Evolutionary conservation across 768 basidiomycete genomes (phyloP).

Genomic region (Phlebiopsis flavidoalba): DNA sequence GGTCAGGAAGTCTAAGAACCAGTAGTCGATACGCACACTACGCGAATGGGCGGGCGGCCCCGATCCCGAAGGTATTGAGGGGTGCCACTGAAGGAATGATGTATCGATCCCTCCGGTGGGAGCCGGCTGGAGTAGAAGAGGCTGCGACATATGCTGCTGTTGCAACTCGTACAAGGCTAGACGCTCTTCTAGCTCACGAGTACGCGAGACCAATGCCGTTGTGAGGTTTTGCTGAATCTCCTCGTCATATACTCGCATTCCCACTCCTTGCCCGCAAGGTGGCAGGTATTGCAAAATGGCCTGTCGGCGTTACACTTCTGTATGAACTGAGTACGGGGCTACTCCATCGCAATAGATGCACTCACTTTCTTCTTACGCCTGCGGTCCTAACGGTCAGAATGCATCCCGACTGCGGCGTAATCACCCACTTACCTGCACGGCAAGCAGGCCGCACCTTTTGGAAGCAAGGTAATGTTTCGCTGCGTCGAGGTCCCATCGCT

Average conservation of each 20-base stretch:
- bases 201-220: constrained; percentile 16
- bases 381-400: not conserved
- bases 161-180: constrained; percentile 15
- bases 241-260: constrained; percentile 24
- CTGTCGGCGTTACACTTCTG: constrained; percentile 24
- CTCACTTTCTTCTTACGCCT: constrained; percentile 24
- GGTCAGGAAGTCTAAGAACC: not conserved
- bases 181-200: constrained; percentile 16
- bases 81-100: not conserved
- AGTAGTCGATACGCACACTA: not conserved
- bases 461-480: constrained; percentile 16
- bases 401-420: not conserved
- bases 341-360: not conserved
- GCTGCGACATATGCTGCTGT: not conserved
- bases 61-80: not conserved
- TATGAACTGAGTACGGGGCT: not conserved
- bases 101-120: not conserved
- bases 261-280: constrained; percentile 18
- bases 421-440: constrained; percentile 18
- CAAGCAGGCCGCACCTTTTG: constrained; percentile 22
- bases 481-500: constrained; percentile 1
- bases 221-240: constrained; percentile 16
- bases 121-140: not conserved
- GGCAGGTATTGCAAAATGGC: constrained; percentile 21
- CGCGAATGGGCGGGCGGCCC: no score